Percentiles rank a stretch among this genome's conserved stretches.
These are phyloP conservation scores for Arabidopsis thaliana DNA, from an alignment of 345 rosid genomes.

Conservation along the genomic window DNA sequence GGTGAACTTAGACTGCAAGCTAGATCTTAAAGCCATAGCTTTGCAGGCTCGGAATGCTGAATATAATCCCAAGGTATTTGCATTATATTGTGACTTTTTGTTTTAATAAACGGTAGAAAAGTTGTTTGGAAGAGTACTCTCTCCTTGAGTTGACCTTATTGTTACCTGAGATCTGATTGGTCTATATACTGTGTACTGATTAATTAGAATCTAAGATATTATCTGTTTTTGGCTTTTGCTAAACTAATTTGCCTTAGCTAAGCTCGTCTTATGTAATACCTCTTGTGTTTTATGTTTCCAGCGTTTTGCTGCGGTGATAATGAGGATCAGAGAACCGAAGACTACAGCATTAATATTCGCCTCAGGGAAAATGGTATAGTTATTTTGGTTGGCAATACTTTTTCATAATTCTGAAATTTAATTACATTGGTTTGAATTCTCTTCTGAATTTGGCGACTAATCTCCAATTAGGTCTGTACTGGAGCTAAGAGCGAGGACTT, in stretches of 20 bases:
- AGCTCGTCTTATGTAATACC: neutral
- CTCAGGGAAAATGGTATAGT: slow-evolving; percentile 54
- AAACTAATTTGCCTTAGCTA: neutral
- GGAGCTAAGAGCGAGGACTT: slow-evolving; percentile 88
- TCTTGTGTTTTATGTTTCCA: slow-evolving; percentile 31
- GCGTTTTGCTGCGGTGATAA: slow-evolving; percentile 89
- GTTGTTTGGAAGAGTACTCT: neutral
- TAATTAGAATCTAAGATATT: neutral
- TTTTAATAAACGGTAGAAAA: neutral
- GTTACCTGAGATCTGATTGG: slow-evolving; percentile 4
- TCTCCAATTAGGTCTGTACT: slow-evolving; percentile 63
- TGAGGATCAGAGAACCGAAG: slow-evolving; percentile 81
- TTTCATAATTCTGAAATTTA: neutral
- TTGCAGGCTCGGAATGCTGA: slow-evolving; percentile 84
- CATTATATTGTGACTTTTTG: neutral
- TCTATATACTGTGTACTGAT: slow-evolving; percentile 1
- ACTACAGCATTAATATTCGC: slow-evolving; percentile 77
- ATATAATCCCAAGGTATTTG: slow-evolving; percentile 73
- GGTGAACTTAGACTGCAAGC: slow-evolving; percentile 77
- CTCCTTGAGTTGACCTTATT: neutral
- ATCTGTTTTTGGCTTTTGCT: slow-evolving; percentile 1
- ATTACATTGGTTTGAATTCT: neutral
- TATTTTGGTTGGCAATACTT: neutral
- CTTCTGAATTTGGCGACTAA: slow-evolving; percentile 14
- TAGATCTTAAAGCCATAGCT: slow-evolving; percentile 81